Evolutionary conservation across 495 filamentous ascomycete species (phyloP).

Genomic region (Aspergillus campestris): DNA sequence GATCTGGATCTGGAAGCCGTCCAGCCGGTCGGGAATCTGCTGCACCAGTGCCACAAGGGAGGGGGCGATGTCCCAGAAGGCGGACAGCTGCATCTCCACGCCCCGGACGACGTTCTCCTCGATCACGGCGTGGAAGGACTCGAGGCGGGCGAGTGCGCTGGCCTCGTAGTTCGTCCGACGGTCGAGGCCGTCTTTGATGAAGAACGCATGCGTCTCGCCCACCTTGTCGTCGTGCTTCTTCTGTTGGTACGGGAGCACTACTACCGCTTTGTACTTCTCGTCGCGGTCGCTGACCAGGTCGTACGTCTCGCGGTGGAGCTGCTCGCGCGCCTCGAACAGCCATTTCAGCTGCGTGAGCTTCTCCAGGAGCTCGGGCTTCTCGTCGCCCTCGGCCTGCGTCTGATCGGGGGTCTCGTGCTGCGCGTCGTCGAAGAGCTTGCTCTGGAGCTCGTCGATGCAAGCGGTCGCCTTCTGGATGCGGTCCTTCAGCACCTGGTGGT

Average conservation of each 20-base stretch:
- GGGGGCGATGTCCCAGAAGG: conserved; percentile 97
- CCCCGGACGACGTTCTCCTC: conserved; percentile 80
- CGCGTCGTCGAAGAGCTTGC: conserved; percentile 63
- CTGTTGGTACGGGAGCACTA: conserved; percentile 71
- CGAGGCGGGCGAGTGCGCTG: conserved; percentile 58
- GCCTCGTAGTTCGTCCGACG: conserved; percentile 56
- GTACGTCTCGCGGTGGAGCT: conserved; percentile 73
- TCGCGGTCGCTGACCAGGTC: conserved; percentile 78
- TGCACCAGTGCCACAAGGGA: conserved; percentile 65
- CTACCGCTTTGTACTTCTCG: conserved; percentile 71
- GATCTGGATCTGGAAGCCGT: conserved; percentile 55
- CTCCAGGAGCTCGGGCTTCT: conserved; percentile 88
- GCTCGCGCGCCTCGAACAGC: conserved; percentile 91
- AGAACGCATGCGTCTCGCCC: conserved; percentile 68
- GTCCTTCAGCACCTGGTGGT: conserved; percentile 61
- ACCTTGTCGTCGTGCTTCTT: conserved; percentile 63
- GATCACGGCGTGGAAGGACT: conserved; percentile 71
- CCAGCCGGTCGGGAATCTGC: conserved; percentile 57
- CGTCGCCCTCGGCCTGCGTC: conserved; percentile 89
- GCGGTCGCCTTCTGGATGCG: conserved; percentile 54
- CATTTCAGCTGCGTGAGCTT: conserved; percentile 92
- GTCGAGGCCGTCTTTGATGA: conserved; percentile 63
- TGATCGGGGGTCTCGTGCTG: conserved; percentile 65
- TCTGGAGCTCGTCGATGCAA: conserved; percentile 62
- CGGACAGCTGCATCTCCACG: conserved; percentile 80